Conservation (phyloP, 176 grass and related monocot genomes). For the Poa pratensis region DNA sequence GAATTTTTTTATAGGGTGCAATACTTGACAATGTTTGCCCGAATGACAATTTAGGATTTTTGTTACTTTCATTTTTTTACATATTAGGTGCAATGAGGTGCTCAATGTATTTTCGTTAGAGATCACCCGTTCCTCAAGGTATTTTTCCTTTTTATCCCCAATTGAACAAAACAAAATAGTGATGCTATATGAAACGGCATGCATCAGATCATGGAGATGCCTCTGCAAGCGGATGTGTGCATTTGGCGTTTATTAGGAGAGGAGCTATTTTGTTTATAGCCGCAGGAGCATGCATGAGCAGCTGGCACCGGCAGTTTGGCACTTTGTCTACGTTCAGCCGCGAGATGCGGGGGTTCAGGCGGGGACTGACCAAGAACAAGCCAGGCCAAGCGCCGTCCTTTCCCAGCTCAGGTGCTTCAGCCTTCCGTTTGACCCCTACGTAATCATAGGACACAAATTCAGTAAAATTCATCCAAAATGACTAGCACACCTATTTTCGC, state of each 20-base stretch:
- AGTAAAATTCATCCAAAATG: not conserved
- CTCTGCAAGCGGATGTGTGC: not conserved
- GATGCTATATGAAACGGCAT: not conserved
- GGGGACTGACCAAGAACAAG: not conserved
- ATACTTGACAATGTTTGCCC: too few species aligned
- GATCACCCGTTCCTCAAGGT: not conserved
- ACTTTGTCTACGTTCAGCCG: not conserved
- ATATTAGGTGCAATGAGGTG: too few species aligned
- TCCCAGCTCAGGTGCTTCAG: not conserved
- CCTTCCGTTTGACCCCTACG: not conserved
- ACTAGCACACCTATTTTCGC: not conserved
- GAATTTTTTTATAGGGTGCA: too few species aligned
- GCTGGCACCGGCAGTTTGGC: not conserved
- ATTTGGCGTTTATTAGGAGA: slow-evolving; percentile 26
- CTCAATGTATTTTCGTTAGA: too few species aligned
- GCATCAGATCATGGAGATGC: not conserved
- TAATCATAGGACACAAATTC: not conserved
- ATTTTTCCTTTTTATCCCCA: not conserved
- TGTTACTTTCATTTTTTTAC: too few species aligned
- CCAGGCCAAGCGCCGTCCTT: not conserved
- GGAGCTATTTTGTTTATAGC: not conserved
- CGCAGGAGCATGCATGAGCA: not conserved
- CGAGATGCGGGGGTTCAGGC: not conserved
- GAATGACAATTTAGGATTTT: too few species aligned
- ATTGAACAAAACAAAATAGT: not conserved